Percentiles rank a stretch among this genome's conserved stretches.
Conservation (phyloP, 306 rosid genomes). For the Dryas alaskensis region DNA sequence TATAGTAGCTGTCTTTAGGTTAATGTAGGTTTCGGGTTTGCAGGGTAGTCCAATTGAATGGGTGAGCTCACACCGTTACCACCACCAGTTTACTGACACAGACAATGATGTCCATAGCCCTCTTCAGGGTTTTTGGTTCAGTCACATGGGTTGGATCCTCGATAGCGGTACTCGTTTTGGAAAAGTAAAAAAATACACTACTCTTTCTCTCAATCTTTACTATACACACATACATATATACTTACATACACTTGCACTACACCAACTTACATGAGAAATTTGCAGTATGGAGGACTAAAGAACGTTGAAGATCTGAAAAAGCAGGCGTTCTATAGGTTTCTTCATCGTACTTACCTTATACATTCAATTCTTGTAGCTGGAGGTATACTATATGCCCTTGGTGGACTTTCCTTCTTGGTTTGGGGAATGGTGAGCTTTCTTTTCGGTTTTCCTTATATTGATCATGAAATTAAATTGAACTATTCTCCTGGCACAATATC, state of each 20-base stretch:
- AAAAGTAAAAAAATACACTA: slow-evolving; percentile 39
- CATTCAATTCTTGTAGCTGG: slow-evolving; percentile 66
- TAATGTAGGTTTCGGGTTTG: neutral
- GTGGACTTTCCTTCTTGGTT: slow-evolving; percentile 76
- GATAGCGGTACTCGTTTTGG: slow-evolving; percentile 48
- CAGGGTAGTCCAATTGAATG: slow-evolving; percentile 86
- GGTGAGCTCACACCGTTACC: slow-evolving; percentile 90
- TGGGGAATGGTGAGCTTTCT: slow-evolving; percentile 72
- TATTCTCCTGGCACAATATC: too few species aligned
- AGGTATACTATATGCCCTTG: slow-evolving; percentile 53
- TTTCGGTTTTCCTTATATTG: too few species aligned
- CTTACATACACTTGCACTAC: too few species aligned
- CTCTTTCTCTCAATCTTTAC: too few species aligned
- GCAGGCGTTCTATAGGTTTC: slow-evolving; percentile 63
- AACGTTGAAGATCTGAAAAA: slow-evolving; percentile 75
- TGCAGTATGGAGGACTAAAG: slow-evolving; percentile 68
- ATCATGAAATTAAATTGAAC: too few species aligned
- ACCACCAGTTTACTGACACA: slow-evolving; percentile 80
- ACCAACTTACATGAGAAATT: neutral
- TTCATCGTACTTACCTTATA: slow-evolving; percentile 50
- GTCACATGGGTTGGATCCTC: slow-evolving; percentile 81
- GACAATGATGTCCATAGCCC: slow-evolving; percentile 86
- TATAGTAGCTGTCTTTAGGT: too few species aligned
- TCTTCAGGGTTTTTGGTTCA: slow-evolving; percentile 77
- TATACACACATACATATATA: neutral